phyloP scores from a whole-genome alignment of 768 basidiomycete species.

The Xerocomus spinulosus region DNA sequence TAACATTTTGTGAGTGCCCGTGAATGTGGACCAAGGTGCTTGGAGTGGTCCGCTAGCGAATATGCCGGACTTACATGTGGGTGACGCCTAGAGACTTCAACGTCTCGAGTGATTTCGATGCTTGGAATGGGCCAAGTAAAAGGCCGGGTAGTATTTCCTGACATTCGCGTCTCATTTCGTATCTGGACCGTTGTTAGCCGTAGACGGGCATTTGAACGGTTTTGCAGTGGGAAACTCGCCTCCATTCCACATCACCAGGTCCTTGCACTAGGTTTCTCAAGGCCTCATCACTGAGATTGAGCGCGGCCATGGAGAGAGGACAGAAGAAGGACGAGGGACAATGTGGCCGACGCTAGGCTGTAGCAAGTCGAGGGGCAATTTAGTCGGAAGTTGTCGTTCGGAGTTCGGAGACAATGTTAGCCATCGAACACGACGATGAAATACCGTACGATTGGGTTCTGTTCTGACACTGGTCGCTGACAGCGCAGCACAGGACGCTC shows the following conservation, averaged over 20 bases:
- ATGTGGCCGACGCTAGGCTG: neutral
- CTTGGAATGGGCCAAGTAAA: conserved; percentile 81
- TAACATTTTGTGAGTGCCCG: too few relatives aligned
- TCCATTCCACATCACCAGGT: conserved; percentile 81
- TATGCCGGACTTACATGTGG: conserved; percentile 57
- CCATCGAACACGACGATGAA: conserved; percentile 54
- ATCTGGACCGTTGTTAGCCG: conserved; percentile 41
- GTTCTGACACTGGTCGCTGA: conserved; percentile 11
- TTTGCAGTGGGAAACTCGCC: conserved; percentile 37
- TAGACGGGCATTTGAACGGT: conserved; percentile 1
- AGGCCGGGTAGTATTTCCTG: conserved; percentile 87
- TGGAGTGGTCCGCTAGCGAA: neutral
- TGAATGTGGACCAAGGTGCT: neutral
- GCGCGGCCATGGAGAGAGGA: conserved; percentile 12
- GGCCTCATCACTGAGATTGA: conserved; percentile 33
- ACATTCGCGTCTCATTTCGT: conserved; percentile 94
- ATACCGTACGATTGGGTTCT: conserved; percentile 44
- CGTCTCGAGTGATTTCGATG: conserved; percentile 74
- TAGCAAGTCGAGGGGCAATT: conserved; percentile 4
- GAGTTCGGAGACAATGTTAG: conserved; percentile 24
- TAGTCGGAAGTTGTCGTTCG: conserved; percentile 20
- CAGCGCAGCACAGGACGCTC: conserved; percentile 22
- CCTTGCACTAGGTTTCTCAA: conserved; percentile 67
- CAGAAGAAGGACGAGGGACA: neutral
- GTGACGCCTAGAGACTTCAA: conserved; percentile 66